phyloP scores from a whole-genome alignment of 164 flowering plant genomes.

The Cinnamomum chago region DNA sequence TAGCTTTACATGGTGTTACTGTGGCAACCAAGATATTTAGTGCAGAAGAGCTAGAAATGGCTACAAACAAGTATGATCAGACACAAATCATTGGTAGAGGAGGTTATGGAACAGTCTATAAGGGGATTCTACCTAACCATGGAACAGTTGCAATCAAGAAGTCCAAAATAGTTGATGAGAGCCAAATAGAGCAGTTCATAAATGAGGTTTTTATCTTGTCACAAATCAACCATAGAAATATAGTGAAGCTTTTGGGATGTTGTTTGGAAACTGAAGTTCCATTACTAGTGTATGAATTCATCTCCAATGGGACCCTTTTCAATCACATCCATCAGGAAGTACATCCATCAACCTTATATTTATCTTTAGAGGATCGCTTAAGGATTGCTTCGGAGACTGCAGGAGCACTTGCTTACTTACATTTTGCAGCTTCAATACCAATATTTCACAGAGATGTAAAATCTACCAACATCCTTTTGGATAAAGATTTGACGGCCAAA shows the following conservation, averaged over 20 bases:
- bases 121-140: slow-evolving; percentile 1
- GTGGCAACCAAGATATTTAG: slow-evolving; percentile 7
- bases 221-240: slow-evolving; percentile 42
- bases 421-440: slow-evolving; percentile 34
- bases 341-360: neutral
- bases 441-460: slow-evolving; percentile 42
- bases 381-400: slow-evolving; percentile 42
- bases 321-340: slow-evolving; percentile 22
- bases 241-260: slow-evolving; percentile 38
- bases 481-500: slow-evolving; percentile 27
- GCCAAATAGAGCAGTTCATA: slow-evolving; percentile 10
- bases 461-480: slow-evolving; percentile 36
- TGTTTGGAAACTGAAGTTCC: slow-evolving; percentile 43
- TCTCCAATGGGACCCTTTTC: slow-evolving; percentile 37
- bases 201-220: slow-evolving; percentile 23
- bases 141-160: slow-evolving; percentile 7
- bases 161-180: slow-evolving; percentile 4
- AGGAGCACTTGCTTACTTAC: slow-evolving; percentile 37
- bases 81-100: slow-evolving; percentile 13
- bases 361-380: slow-evolving; percentile 4
- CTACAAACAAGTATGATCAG: slow-evolving; percentile 14
- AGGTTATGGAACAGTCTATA: slow-evolving; percentile 18
- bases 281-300: slow-evolving; percentile 38
- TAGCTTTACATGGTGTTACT: neutral
- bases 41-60: slow-evolving; percentile 10